phyloP scores from a whole-genome alignment of 108 stramenopile genomes.

The Skeletonema tropicum region DNA sequence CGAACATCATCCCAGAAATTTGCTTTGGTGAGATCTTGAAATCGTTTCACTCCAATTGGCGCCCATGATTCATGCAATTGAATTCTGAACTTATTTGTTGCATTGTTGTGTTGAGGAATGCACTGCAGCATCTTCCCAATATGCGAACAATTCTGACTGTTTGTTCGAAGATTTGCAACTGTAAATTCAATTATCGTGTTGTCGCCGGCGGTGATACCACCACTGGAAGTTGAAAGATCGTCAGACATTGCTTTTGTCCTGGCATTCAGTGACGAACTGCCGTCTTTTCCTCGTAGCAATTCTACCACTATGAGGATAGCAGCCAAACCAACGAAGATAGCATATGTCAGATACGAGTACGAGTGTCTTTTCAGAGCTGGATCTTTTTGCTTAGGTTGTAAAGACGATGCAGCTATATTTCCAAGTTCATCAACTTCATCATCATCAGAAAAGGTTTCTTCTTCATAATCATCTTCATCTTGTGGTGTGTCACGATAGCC shows the following conservation, averaged over 20 bases:
- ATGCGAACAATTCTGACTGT: not conserved
- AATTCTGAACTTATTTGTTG: constrained; percentile 8
- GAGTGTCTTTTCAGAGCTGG: not conserved
- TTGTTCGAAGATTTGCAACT: not conserved
- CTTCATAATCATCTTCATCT: not conserved
- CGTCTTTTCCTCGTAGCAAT: not conserved
- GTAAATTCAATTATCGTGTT: not conserved
- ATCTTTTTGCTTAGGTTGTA: not conserved
- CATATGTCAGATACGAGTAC: not conserved
- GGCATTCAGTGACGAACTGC: not conserved
- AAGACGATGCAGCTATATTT: not conserved
- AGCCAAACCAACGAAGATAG: not conserved
- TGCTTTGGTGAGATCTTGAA: not conserved
- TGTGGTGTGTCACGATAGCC: not conserved
- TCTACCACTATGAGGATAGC: not conserved
- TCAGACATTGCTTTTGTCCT: not conserved
- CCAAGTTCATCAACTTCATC: not conserved
- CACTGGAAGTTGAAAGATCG: not conserved
- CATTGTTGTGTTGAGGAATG: constrained; percentile 2
- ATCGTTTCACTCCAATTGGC: constrained; percentile 4
- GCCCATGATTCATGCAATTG: not conserved
- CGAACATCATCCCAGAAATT: constrained; percentile 6
- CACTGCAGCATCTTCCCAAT: not conserved
- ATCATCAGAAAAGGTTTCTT: not conserved
- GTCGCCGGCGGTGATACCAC: not conserved